Conservation (phyloP, 257 asterid species). For the Primulina tabacum region DNA sequence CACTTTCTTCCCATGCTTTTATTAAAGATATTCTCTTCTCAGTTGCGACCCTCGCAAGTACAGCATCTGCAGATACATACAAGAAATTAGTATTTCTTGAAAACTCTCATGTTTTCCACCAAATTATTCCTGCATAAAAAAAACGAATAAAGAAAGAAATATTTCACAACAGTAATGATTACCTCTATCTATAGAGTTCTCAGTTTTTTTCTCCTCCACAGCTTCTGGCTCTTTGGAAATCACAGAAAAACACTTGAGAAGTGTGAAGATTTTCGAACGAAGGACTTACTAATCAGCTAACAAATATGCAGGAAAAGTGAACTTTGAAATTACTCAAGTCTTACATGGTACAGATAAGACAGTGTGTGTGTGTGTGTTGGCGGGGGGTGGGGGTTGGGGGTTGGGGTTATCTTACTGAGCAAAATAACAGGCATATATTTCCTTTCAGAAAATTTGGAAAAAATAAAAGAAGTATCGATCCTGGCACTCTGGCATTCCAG, state of each 20-base stretch:
- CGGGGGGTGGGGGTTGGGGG: too few species aligned
- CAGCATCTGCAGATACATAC: slow-evolving; percentile 52
- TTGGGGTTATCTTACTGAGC: background rate
- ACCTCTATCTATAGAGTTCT: slow-evolving; percentile 89
- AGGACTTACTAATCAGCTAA: background rate
- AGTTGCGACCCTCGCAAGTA: slow-evolving; percentile 72
- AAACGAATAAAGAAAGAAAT: background rate
- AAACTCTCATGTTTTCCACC: background rate
- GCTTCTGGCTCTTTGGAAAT: slow-evolving; percentile 43
- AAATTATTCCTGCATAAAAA: background rate
- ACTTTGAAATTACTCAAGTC: background rate
- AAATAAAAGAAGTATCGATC: slow-evolving; percentile 4
- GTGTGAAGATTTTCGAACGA: background rate
- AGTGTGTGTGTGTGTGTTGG: background rate
- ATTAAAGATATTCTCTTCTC: slow-evolving; percentile 76
- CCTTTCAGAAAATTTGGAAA: slow-evolving; percentile 10
- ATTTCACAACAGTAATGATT: slow-evolving; percentile 11
- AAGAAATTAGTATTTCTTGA: slow-evolving; percentile 11
- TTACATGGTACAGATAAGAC: background rate
- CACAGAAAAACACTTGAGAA: slow-evolving; percentile 10
- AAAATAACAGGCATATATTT: background rate
- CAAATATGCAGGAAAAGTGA: background rate
- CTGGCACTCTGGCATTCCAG: slow-evolving; percentile 1
- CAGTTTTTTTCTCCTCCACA: slow-evolving; percentile 65
- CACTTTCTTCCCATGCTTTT: slow-evolving; percentile 98